Percentiles rank a stretch among this genome's conserved stretches.
phyloP scores from a whole-genome alignment of 805 yeast species.

The Barnettozyma siamensis region DNA sequence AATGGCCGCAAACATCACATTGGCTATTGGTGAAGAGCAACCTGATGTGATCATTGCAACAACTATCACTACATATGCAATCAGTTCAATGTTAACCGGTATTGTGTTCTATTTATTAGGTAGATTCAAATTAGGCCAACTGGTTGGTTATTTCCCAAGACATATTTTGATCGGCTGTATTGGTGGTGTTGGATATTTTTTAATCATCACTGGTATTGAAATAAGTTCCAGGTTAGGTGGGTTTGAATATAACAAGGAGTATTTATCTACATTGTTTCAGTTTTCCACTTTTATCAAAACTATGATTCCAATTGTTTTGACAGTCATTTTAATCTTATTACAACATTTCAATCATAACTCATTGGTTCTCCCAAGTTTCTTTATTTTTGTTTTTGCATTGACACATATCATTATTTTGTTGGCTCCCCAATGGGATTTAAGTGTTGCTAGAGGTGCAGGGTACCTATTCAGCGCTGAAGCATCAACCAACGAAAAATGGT shows the following conservation, averaged over 20 bases:
- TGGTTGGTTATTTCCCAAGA: constrained; percentile 93
- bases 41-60: constrained; percentile 67
- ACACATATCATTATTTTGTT: constrained; percentile 66
- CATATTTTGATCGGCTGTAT: constrained; percentile 96
- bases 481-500: constrained; percentile 78
- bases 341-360: constrained; percentile 63
- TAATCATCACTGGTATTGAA: constrained; percentile 85
- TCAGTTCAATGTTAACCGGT: constrained; percentile 85
- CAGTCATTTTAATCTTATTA: constrained; percentile 52
- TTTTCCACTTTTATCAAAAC: constrained; percentile 51
- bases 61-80: constrained; percentile 77
- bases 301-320: constrained; percentile 62
- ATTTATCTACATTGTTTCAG: constrained; percentile 43
- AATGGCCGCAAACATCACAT: constrained; percentile 74
- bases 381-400: constrained; percentile 59
- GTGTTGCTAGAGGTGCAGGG: constrained; percentile 60
- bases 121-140: constrained; percentile 68
- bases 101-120: constrained; percentile 73
- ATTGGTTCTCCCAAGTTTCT: constrained; percentile 72
- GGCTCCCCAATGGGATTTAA: constrained; percentile 61
- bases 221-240: constrained; percentile 80
- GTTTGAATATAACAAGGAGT: constrained; percentile 54
- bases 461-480: constrained; percentile 72
- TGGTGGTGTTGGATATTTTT: constrained; percentile 96
- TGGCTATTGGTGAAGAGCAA: constrained; percentile 44